A percentile compares a stretch with the other conserved stretches of the same genome.
phyloP scores from a whole-genome alignment of 768 basidiomycete genomes.

The Tricholomella constricta region DNA sequence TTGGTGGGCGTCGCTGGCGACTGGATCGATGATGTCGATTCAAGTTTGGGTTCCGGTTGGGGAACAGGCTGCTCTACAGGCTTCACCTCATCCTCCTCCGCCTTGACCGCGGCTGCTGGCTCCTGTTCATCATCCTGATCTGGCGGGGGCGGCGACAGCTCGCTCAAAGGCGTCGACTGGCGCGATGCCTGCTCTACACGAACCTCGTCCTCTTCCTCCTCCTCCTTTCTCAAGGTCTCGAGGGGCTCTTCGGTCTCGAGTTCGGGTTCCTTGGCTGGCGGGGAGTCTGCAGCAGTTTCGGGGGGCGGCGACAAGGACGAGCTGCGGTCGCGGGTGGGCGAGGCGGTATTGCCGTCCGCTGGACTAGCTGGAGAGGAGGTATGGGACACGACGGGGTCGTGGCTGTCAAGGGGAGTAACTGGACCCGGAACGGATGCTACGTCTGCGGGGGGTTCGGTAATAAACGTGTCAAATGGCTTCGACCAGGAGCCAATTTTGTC shows the following conservation, averaged over 20 bases:
- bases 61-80: neutral
- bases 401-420: conserved; percentile 22
- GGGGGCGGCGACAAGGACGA: conserved; percentile 63
- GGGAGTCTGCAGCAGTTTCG: conserved; percentile 37
- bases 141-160: conserved; percentile 67
- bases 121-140: conserved; percentile 24
- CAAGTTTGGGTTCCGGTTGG: neutral
- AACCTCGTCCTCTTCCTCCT: conserved; percentile 28
- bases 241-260: conserved; percentile 34
- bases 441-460: neutral
- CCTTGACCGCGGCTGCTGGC: conserved; percentile 23
- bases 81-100: conserved; percentile 4
- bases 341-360: conserved; percentile 27
- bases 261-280: conserved; percentile 21
- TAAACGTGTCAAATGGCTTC: conserved; percentile 13
- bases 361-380: conserved; percentile 24
- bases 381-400: conserved; percentile 23
- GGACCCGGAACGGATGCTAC: conserved; percentile 15
- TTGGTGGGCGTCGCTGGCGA: conserved; percentile 20
- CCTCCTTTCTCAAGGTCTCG: conserved; percentile 26
- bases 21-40: conserved; percentile 9
- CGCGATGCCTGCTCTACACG: conserved; percentile 43
- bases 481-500: conserved; percentile 19
- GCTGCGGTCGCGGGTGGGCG: conserved; percentile 43
- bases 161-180: conserved; percentile 73